Conservation (phyloP, 495 filamentous ascomycete species). For the Evernia prunastri region DNA sequence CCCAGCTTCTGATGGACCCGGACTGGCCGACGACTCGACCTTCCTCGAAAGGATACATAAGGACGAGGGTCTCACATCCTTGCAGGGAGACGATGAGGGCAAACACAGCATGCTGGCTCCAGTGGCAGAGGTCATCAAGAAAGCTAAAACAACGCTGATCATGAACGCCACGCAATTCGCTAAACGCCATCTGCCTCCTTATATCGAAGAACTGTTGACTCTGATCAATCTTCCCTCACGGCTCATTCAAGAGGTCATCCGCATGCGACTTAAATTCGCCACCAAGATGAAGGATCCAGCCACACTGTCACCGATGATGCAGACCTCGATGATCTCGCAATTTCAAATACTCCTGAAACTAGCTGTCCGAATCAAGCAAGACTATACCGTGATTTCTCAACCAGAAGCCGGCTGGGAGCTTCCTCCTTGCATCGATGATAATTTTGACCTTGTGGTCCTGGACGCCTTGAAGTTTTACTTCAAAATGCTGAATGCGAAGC, state of each 20-base stretch:
- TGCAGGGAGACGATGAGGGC: slow-evolving; percentile 62
- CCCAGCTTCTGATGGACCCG: slow-evolving; percentile 50
- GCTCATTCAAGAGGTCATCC: slow-evolving; percentile 93
- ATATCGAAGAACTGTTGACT: slow-evolving; percentile 92
- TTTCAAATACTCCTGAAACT: slow-evolving; percentile 90
- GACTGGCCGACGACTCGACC: slow-evolving; percentile 77
- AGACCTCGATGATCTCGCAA: slow-evolving; percentile 93
- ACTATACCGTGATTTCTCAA: slow-evolving; percentile 74
- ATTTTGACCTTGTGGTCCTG: slow-evolving; percentile 90
- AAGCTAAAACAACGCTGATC: slow-evolving; percentile 89
- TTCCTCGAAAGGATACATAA: slow-evolving; percentile 98
- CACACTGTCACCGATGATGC: slow-evolving; percentile 79
- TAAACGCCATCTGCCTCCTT: slow-evolving; percentile 87
- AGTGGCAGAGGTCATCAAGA: slow-evolving; percentile 75
- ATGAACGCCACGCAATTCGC: slow-evolving; percentile 78
- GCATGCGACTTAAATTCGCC: slow-evolving; percentile 83
- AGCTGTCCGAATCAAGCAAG: slow-evolving; percentile 84
- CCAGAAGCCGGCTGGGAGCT: slow-evolving; percentile 92
- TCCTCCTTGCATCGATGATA: slow-evolving; percentile 92
- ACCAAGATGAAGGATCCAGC: slow-evolving; percentile 88
- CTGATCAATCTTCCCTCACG: slow-evolving; percentile 95
- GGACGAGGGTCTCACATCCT: slow-evolving; percentile 85
- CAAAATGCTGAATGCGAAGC: slow-evolving; percentile 92
- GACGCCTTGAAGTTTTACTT: slow-evolving; percentile 97
- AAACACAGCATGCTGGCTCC: slow-evolving; percentile 74